Percentiles rank a stretch among this genome's conserved stretches.
phyloP scores from a whole-genome alignment of 139 green algal genomes.

The Picochlorum sp. region DNA sequence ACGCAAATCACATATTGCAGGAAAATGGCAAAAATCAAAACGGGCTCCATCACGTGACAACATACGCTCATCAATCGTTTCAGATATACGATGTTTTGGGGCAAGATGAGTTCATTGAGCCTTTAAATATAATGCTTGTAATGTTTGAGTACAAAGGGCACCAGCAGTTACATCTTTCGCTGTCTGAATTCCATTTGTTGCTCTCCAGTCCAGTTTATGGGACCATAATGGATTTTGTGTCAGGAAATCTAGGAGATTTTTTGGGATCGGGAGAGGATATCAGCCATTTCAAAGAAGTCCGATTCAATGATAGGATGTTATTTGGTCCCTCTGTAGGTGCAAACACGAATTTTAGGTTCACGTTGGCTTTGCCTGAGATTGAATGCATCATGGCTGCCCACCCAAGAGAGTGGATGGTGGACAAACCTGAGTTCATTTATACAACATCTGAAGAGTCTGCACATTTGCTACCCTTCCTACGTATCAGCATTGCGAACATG shows the following conservation, averaged over 20 bases:
- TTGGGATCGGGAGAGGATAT: not conserved
- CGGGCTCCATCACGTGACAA: no score
- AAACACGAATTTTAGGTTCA: constrained; percentile 33
- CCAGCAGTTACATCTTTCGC: constrained; percentile 36
- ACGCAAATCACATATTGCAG: no score
- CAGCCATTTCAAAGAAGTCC: constrained; percentile 7
- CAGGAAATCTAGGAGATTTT: constrained; percentile 35
- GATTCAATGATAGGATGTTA: constrained; percentile 33
- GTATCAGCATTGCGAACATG: constrained; percentile 7
- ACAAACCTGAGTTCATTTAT: constrained; percentile 3
- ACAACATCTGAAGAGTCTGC: not conserved
- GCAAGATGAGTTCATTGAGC: not conserved
- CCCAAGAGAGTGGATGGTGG: constrained; percentile 23
- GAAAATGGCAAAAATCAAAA: no score
- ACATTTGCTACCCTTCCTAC: constrained; percentile 21
- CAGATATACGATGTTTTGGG: not conserved
- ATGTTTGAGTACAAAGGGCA: constrained; percentile 6
- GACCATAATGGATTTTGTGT: constrained; percentile 30
- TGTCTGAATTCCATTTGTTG: constrained; percentile 11
- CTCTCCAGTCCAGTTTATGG: constrained; percentile 36
- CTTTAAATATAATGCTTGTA: not conserved
- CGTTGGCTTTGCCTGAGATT: constrained; percentile 19
- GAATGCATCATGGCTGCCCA: constrained; percentile 33
- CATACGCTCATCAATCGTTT: no score
- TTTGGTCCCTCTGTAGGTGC: constrained; percentile 30